These are phyloP conservation scores for Mycosphaerella sp. DNA, from an alignment of 2,329 filamentous ascomycete genomes.

Conservation along the genomic window DNA sequence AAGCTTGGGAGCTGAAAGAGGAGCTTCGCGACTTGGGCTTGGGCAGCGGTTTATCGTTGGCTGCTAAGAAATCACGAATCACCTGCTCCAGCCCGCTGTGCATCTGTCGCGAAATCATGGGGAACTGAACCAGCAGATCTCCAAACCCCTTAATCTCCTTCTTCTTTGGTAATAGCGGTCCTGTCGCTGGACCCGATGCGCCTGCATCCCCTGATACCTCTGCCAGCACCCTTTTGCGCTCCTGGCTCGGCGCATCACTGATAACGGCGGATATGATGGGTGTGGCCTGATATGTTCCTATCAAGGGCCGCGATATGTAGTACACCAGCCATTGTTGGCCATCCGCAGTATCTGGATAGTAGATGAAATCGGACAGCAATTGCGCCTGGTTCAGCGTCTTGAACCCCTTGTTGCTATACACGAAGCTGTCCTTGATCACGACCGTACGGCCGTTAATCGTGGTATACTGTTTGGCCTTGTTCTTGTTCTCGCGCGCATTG, in stretches of 20 bases:
- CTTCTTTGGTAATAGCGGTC: slow-evolving; percentile 55
- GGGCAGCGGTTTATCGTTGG: slow-evolving; percentile 78
- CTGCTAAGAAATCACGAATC: slow-evolving; percentile 80
- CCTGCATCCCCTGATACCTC: slow-evolving; percentile 26
- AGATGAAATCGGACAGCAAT: slow-evolving; percentile 73
- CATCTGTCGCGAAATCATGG: slow-evolving; percentile 95
- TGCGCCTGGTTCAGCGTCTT: slow-evolving; percentile 86
- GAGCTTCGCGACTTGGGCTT: slow-evolving; percentile 31
- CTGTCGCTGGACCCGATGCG: slow-evolving; percentile 16
- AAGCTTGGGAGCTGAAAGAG: slow-evolving; percentile 33
- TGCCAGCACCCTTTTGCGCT: slow-evolving; percentile 28
- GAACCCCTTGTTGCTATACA: slow-evolving; percentile 99
- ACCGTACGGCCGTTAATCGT: slow-evolving; percentile 90
- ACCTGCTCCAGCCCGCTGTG: slow-evolving; percentile 81
- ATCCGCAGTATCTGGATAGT: slow-evolving; percentile 83
- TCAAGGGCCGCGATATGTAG: slow-evolving; percentile 83
- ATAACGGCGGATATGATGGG: slow-evolving; percentile 61
- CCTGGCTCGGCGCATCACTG: slow-evolving; percentile 31
- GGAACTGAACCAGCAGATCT: slow-evolving; percentile 84
- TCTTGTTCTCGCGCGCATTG: slow-evolving; percentile 71
- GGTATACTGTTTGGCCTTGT: slow-evolving; percentile 88
- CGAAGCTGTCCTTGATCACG: slow-evolving; percentile 83
- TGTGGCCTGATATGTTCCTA: slow-evolving; percentile 73
- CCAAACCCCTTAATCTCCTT: slow-evolving; percentile 89
- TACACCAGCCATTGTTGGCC: slow-evolving; percentile 93